These are phyloP conservation scores for Gracilariopsis chorda DNA, from an alignment of 23 red algal genomes.

Conservation along the genomic window DNA sequence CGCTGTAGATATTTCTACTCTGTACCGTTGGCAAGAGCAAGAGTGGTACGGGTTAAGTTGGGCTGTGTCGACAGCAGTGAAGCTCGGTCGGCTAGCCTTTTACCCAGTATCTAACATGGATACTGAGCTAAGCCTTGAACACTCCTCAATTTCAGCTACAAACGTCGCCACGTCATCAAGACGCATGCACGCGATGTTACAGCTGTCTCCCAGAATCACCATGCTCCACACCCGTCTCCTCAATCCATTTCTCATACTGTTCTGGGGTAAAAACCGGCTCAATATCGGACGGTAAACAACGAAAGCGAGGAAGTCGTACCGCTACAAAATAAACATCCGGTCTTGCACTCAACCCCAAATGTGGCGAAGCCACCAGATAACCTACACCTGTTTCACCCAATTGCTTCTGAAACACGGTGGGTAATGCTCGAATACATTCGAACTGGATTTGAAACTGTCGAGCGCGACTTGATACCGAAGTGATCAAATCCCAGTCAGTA, in stretches of 20 bases:
- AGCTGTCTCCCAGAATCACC: too few relatives aligned
- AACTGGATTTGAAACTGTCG: not conserved
- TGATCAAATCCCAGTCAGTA: slow-evolving; percentile 36
- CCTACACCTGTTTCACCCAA: not conserved
- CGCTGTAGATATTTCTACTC: too few relatives aligned
- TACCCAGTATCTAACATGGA: too few relatives aligned
- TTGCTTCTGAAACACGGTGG: slow-evolving; percentile 36
- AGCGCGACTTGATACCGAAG: not conserved
- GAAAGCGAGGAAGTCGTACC: slow-evolving; percentile 43
- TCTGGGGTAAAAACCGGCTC: slow-evolving; percentile 43
- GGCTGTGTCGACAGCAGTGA: too few relatives aligned
- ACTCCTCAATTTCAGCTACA: too few relatives aligned
- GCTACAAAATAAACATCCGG: slow-evolving; percentile 47
- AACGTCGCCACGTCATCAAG: too few relatives aligned
- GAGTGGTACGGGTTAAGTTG: too few relatives aligned
- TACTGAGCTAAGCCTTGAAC: too few relatives aligned
- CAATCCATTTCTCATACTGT: not conserved
- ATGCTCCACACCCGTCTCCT: too few relatives aligned
- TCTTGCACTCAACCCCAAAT: slow-evolving; percentile 43
- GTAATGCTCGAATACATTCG: slow-evolving; percentile 51
- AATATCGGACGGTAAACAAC: slow-evolving; percentile 30
- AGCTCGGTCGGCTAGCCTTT: too few relatives aligned
- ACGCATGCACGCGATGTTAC: too few relatives aligned
- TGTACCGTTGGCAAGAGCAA: too few relatives aligned
- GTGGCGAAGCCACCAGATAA: slow-evolving; percentile 30